phyloP scores from a whole-genome alignment of 2,329 filamentous ascomycete species.

The Zasmidium citrigriseum region DNA sequence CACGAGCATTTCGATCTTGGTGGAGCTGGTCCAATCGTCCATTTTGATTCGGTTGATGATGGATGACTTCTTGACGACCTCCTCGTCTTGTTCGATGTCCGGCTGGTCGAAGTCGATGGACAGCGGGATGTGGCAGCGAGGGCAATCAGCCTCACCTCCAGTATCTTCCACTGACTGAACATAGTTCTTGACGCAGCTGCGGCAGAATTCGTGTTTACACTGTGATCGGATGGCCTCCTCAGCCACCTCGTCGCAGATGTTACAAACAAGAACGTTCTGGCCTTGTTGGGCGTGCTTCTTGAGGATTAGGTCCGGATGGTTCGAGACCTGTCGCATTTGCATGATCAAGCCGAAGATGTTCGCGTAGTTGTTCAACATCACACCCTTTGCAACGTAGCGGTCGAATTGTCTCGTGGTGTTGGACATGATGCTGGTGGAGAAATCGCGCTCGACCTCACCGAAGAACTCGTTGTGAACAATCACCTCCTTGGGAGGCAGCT shows the following conservation, averaged over 20 bases:
- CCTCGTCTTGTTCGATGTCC: conserved; percentile 89
- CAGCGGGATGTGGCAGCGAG: conserved; percentile 85
- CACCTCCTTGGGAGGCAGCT: conserved; percentile 92
- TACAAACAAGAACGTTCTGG: conserved; percentile 87
- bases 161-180: conserved; percentile 72
- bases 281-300: conserved; percentile 85
- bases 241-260: conserved; percentile 93
- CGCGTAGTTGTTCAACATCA: conserved; percentile 93
- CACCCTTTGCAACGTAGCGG: conserved; percentile 91
- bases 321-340: conserved; percentile 98
- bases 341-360: conserved; percentile 99
- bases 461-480: conserved; percentile 94
- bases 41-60: conserved; percentile 99
- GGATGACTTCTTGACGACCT: conserved; percentile 85
- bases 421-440: conserved; percentile 93
- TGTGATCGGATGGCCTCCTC: conserved; percentile 91
- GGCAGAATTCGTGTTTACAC: conserved; percentile 92
- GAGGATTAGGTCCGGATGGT: conserved; percentile 90
- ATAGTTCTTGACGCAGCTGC: conserved; percentile 77
- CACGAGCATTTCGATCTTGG: conserved; percentile 95
- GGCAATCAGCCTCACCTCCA: conserved; percentile 68
- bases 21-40: conserved; percentile 97
- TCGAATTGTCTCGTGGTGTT: conserved; percentile 87
- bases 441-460: conserved; percentile 92
- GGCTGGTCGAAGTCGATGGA: conserved; percentile 93